Evolutionary conservation across 805 yeast species (phyloP).

Genomic region (Metschnikowia orientalis): DNA sequence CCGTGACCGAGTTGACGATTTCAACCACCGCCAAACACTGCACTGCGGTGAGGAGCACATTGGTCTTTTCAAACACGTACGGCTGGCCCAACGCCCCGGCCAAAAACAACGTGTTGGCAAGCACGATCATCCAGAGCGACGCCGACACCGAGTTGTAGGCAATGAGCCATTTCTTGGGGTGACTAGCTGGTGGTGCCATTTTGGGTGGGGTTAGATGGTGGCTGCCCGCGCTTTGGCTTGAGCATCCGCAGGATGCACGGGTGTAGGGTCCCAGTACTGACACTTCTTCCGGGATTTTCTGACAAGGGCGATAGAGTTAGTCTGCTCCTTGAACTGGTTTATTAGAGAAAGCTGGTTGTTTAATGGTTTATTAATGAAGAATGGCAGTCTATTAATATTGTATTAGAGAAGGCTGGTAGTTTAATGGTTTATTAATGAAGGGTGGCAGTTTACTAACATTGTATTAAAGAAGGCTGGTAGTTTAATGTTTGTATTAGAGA

Average conservation of each 20-base stretch:
- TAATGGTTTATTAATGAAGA: too few relatives aligned
- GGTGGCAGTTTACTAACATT: too few relatives aligned
- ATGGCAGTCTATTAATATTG: too few relatives aligned
- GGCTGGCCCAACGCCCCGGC: conserved; percentile 55
- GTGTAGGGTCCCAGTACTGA: too few relatives aligned
- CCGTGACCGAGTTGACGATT: conserved; percentile 69
- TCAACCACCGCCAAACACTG: conserved; percentile 82
- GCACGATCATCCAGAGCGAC: conserved; percentile 38
- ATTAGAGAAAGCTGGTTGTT: too few relatives aligned
- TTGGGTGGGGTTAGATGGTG: background rate
- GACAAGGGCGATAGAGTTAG: too few relatives aligned
- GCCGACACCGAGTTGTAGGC: conserved; percentile 41
- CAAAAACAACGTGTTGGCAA: conserved; percentile 37
- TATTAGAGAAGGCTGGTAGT: too few relatives aligned
- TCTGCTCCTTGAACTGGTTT: too few relatives aligned
- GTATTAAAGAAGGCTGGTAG: too few relatives aligned
- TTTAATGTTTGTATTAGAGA: too few relatives aligned
- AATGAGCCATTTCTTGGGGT: conserved; percentile 35
- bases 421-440: too few relatives aligned
- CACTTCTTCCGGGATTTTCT: too few relatives aligned
- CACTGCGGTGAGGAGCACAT: conserved; percentile 53
- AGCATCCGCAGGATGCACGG: background rate
- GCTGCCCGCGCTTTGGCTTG: background rate
- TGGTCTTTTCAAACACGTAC: conserved; percentile 55
- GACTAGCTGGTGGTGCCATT: conserved; percentile 9